phyloP scores from a whole-genome alignment of 495 filamentous ascomycete species.

The Cetradonia linearis region DNA sequence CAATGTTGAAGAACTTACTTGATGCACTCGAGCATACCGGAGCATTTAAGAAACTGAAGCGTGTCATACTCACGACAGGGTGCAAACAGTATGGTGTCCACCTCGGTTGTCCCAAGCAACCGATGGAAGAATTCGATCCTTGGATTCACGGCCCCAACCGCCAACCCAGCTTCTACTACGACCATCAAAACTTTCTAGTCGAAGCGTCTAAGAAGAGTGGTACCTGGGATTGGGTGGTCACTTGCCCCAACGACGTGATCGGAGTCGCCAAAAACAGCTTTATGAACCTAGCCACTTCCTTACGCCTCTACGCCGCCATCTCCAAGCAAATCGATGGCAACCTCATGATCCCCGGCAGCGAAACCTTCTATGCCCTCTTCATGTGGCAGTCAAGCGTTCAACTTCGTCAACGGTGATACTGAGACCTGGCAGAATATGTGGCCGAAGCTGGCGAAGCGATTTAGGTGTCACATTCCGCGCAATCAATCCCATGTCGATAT shows the following conservation, averaged over 20 bases:
- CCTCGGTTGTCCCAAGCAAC: conserved; percentile 37
- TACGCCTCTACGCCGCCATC: conserved; percentile 43
- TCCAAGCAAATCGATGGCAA: conserved; percentile 37
- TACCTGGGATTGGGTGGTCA: conserved; percentile 37
- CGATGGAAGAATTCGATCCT: conserved; percentile 40
- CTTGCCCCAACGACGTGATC: conserved; percentile 44
- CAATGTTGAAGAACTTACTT: conserved; percentile 44
- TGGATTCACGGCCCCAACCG: conserved; percentile 29
- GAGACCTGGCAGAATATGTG: conserved; percentile 47
- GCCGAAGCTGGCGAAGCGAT: conserved; percentile 32
- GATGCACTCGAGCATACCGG: conserved; percentile 38
- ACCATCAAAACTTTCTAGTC: conserved; percentile 36
- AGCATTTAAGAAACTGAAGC: conserved; percentile 34
- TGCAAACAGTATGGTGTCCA: conserved; percentile 50
- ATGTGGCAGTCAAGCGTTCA: conserved; percentile 43
- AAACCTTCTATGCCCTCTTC: conserved; percentile 40
- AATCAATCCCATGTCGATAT: conserved; percentile 36
- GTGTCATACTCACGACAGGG: conserved; percentile 44
- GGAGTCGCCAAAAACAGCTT: conserved; percentile 37
- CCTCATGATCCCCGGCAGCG: conserved; percentile 40
- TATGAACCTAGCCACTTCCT: conserved; percentile 44
- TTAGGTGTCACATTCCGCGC: conserved; percentile 34
- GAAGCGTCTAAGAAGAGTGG: conserved; percentile 25
- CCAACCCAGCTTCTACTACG: conserved; percentile 34
- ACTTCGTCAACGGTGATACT: conserved; percentile 45